A percentile compares a stretch with the other conserved stretches of the same genome.
Evolutionary conservation across 2,329 filamentous ascomycete genomes (phyloP).

Genomic region (Pyrenochaeta sp.): DNA sequence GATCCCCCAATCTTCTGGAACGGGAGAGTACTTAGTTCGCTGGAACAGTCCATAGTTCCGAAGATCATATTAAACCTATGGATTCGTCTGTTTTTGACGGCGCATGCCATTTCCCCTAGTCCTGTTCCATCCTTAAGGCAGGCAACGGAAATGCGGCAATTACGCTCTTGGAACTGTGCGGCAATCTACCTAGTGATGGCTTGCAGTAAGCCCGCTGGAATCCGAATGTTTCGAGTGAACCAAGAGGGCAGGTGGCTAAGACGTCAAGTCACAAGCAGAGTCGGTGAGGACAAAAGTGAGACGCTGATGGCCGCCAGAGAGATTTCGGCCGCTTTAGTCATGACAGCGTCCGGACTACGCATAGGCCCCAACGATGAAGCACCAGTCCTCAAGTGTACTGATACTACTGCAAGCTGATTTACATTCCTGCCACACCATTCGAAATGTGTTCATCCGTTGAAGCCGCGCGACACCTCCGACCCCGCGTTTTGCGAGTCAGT

Average conservation of each 20-base stretch:
- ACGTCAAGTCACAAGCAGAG: conserved; percentile 1
- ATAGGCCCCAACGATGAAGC: not conserved
- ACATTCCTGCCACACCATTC: not conserved
- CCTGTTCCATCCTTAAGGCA: conserved; percentile 1
- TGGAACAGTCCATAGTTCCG: conserved; percentile 11
- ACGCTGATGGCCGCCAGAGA: conserved; percentile 1
- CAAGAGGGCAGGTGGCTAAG: conserved; percentile 11
- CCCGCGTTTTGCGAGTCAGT: conserved; percentile 24
- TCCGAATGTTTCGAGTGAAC: conserved; percentile 12
- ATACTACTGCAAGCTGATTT: not conserved
- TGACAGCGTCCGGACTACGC: not conserved
- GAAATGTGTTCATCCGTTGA: conserved; percentile 4
- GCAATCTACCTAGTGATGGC: conserved; percentile 13
- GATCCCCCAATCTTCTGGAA: conserved; percentile 17
- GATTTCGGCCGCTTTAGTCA: not conserved
- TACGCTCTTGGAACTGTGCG: conserved; percentile 2
- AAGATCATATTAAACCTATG: conserved; percentile 17
- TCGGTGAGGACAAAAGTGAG: not conserved
- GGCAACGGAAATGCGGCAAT: conserved; percentile 9
- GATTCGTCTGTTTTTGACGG: conserved; percentile 3
- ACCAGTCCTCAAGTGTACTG: not conserved
- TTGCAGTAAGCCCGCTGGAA: conserved; percentile 19
- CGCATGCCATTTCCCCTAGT: not conserved
- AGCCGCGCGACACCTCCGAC: conserved; percentile 8
- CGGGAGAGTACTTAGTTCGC: conserved; percentile 4